Base-by-base conservation (phyloP, 805 yeast species). In the Metschnikowia lunata region DNA sequence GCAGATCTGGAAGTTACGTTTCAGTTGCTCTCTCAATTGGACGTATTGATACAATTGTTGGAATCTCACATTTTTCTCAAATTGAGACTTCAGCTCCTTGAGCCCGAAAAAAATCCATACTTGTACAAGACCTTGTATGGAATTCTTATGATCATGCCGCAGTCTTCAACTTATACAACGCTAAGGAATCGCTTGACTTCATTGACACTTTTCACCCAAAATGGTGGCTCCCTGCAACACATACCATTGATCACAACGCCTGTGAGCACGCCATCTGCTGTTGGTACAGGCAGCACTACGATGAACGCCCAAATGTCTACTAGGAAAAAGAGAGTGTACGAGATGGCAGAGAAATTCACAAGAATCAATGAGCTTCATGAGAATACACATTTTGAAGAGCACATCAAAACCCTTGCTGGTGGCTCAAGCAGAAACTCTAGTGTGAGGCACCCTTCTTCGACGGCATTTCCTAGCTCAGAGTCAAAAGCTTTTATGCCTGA, bases 31-130 rank as follows among this genome's bases (percentile, higher is more conserved):
- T 82, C 93, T 0, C 98, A 93, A 57, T 71, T 93, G 40, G 99
- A 93, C 66, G 78, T 89, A 27, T 69, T 93, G 34, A 95, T 93
- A 7, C 98, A 93, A 62, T 67, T 91, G 27, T 69, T 93, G 12
- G 99, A 93, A 63, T 84, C 95, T 2, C 98, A 97, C 1, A 90
- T 89, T 1, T 90, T 93, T 62, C 83, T 95, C 14, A 82, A 85
- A 55, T 72, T 90, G 50, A 76, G 99, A 46, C 69, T 93, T 43
- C 97, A 91, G 63, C 69, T 93, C n/a, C 68, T 93, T 37, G 95
- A 88, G 57, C 97, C 97, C 1, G 87, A 83, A 38, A 79, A 76
- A 50, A 76, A 85, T 59, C 95, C 95, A 1, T 85, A 76, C 56
- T 67, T 93, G 30, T 87, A 84, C 72, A 88, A 88, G 59, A 86